phyloP scores from a whole-genome alignment of 140 eudicot species.

The Bidens hawaiensis region DNA sequence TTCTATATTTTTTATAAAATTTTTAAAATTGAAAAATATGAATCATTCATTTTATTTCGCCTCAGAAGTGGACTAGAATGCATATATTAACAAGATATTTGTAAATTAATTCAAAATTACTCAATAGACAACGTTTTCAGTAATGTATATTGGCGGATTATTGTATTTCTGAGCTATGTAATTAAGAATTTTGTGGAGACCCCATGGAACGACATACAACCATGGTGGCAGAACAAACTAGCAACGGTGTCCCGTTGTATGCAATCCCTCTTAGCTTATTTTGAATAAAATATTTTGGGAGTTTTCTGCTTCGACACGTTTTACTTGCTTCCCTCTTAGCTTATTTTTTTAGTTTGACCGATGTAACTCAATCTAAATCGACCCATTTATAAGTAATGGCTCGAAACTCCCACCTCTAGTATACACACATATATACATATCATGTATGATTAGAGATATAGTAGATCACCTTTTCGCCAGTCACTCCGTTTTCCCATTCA shows the following conservation, averaged over 20 bases:
- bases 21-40: background rate
- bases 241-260: background rate
- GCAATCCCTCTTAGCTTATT: too few relatives aligned
- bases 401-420: background rate
- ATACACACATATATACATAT: constrained; percentile 2
- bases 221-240: constrained; percentile 41
- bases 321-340: background rate
- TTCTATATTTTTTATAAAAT: background rate
- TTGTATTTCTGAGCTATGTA: constrained; percentile 49
- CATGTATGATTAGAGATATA: constrained; percentile 4
- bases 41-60: too few relatives aligned
- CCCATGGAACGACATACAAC: constrained; percentile 93
- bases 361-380: background rate
- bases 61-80: too few relatives aligned
- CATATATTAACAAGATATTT: too few relatives aligned
- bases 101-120: background rate
- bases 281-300: background rate
- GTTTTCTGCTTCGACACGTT: background rate
- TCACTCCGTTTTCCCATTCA: constrained; percentile 59
- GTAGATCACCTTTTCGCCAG: constrained; percentile 59
- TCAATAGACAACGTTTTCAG: constrained; percentile 67
- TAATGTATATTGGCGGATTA: constrained; percentile 57
- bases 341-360: background rate
- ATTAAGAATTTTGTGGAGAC: constrained; percentile 51
- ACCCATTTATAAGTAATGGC: constrained; percentile 1